phyloP scores from a whole-genome alignment of 441 rosid genomes.

The Populus hybrid region DNA sequence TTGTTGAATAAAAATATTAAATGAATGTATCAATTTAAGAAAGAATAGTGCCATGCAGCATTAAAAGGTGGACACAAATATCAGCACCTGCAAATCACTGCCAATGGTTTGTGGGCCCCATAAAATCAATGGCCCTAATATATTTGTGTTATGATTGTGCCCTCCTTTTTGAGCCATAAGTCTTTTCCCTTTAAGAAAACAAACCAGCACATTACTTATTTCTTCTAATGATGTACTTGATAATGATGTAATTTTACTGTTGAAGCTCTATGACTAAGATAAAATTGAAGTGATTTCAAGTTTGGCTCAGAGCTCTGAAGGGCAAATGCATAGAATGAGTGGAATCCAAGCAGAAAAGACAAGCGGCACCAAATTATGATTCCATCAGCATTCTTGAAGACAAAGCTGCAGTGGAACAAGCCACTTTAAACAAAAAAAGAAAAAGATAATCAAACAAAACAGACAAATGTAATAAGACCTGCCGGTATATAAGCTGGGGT shows the following conservation, averaged over 20 bases:
- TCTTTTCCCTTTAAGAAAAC: not conserved
- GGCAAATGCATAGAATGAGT: not conserved
- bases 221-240: not conserved
- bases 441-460: not conserved
- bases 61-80: not conserved
- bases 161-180: not conserved
- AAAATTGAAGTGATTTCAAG: not conserved
- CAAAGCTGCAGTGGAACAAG: not conserved
- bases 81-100: not conserved
- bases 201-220: not conserved
- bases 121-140: not conserved
- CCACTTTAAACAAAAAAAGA: not conserved
- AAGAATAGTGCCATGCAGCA: not conserved
- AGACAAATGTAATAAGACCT: not conserved
- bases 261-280: not conserved
- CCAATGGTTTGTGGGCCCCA: not conserved
- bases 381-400: not conserved
- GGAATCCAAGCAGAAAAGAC: not conserved
- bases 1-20: too few species aligned
- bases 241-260: not conserved
- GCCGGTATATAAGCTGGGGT: not conserved
- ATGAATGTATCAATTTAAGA: not conserved
- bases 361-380: not conserved
- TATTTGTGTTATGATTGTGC: not conserved
- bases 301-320: not conserved